Evolutionary conservation across 208 protist genomes (phyloP), one percentile per base, ranked within the genome.

Genomic region (Plasmodiophora brassicae): DNA sequence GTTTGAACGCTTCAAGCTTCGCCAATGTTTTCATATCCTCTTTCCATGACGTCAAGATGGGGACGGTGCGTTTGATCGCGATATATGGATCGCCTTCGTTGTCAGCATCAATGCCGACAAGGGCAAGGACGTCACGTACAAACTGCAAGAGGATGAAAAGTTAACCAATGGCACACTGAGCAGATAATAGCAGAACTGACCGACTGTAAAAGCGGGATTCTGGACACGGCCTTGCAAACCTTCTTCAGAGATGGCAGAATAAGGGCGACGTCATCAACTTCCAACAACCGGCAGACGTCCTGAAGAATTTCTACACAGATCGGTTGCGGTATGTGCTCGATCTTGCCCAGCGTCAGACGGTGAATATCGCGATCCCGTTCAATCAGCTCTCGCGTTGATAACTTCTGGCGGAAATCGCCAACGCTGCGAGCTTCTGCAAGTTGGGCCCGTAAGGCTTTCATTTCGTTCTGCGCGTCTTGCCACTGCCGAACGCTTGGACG

Each of bases 261-360:
- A 5, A 78, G 65, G 5, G n/a, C 65, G 65, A 78, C 65, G 41
- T 78, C 65, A 38, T 78, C 65, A 5, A 78, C 14, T 5, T 78
- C 14, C 5, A 78, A 38, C 20, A 78, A 44, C 41, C 65, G 65
- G n/a, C 65, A 78, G n/a, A 78, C n/a, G n/a, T 78, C 65, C n/a
- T 78, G 65, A 36, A 78, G n/a, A 78, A 78, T 78, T 38, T 78
- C 65, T 32, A 78, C 65, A 78, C 65, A 78, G n/a, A 78, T 78
- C 5, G 65, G 14, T 32, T 78, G 65, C 65, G 65, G 65, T 38
- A 78, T 36, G n/a, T 78, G 14, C 20, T 78, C 65, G 5, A 78
- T 5, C n/a, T 32, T 5, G 25, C 25, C 50, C 10, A 78, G 14
- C 5, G 65, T 44, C 20, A 36, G 5, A 5, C n/a, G 5, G n/a